Percentiles rank a stretch among this genome's conserved stretches.
Evolutionary conservation across 1,284 basidiomycete genomes (phyloP).

Genomic region (Macrocystidia cucumis): DNA sequence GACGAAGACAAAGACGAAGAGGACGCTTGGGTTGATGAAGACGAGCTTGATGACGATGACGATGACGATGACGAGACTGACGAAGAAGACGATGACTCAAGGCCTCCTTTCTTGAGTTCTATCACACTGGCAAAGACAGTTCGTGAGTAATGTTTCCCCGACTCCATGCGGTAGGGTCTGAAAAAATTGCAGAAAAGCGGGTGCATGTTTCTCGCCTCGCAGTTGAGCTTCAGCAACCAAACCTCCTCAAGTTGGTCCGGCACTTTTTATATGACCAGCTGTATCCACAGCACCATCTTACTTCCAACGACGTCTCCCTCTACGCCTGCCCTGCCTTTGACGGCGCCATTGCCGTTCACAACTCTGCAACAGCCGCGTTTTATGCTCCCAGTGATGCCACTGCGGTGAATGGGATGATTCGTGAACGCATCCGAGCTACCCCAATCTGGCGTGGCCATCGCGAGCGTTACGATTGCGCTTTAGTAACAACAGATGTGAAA

Average conservation of each 20-base stretch:
- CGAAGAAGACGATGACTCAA: no score
- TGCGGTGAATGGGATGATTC: conserved; percentile 11
- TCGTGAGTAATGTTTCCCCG: no score
- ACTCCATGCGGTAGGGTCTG: no score
- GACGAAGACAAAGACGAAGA: not conserved
- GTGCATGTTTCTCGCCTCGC: no score
- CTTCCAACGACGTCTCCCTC: not conserved
- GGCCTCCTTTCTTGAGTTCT: no score
- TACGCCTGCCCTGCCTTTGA: not conserved
- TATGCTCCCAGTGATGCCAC: conserved; percentile 15
- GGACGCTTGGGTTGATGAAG: no score
- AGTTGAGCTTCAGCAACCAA: not conserved
- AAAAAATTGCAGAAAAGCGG: no score
- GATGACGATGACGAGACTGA: no score
- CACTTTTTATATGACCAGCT: conserved; percentile 1
- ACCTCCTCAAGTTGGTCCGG: not conserved
- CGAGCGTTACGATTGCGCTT: conserved; percentile 11
- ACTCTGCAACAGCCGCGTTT: conserved; percentile 14
- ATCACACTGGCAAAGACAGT: no score
- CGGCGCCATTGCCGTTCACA: conserved; percentile 10
- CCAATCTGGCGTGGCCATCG: conserved; percentile 8
- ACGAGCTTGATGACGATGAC: no score
- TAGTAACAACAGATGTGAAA: conserved; percentile 8
- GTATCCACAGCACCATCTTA: not conserved
- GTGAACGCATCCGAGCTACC: conserved; percentile 10